Base-by-base conservation (phyloP, 257 asterid species). In the Leonotis leonurus region DNA sequence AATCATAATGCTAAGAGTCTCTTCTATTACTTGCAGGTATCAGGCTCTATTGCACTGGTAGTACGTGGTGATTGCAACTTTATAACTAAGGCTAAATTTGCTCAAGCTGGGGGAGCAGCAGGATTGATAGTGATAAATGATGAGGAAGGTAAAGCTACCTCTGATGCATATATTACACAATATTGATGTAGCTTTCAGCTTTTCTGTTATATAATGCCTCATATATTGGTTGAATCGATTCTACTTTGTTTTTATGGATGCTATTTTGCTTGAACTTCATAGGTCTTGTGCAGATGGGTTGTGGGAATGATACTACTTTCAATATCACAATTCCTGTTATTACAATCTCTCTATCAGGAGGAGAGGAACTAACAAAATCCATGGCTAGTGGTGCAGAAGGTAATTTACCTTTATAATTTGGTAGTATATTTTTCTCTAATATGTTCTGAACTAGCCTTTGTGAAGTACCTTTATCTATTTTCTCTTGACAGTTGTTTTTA, bases 1-100 rank as follows among this genome's bases (percentile, higher is more conserved):
- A 55, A 67, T 29, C 45, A 41, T 60, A 39, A 51, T 26, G 39
- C 17, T 67, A 41, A 46, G 9, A 56, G 56, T 24, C 48, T 73
- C 44, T 74, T 75, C 58, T 59, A 18, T 75, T 64, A 16, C 68
- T 60, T 83, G 80, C 73, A 93, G 99, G 51, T 83, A 75, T 70
- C 86, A 70, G 97, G 95, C 63, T 66, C 80, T 55, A 75, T 93
- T 67, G 87, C 83, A 27, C 56, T 93, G 73, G 95, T 77, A 40
- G 45, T 69, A 39, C 97, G 99, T 11, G 99, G 99, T 73, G 97
- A 83, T 56, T 93, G 99, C 65, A 83, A 72, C 65, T 93, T 93
- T 77, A 68, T 83, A 21, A 73, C 75, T 41, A 93, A 93, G 82
- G 99, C 99, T 70, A 60, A 67, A 69, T 66, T 82, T 44, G 97